Conservation (phyloP, 1,139 yeast species). For the Kodamaea alishanica region DNA sequence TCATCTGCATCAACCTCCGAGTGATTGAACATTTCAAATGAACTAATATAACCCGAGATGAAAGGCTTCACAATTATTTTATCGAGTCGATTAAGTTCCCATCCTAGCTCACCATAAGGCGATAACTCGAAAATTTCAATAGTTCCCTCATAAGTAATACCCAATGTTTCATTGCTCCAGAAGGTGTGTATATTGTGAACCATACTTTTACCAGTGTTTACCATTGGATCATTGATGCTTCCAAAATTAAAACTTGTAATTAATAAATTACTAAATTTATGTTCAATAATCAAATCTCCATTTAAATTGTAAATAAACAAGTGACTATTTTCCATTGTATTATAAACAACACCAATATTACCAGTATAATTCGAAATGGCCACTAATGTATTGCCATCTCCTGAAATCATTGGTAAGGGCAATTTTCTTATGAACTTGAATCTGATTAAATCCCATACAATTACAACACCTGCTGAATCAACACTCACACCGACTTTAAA, state of each 20-base stretch:
- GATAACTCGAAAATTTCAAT: constrained; percentile 28
- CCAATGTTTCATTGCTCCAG: constrained; percentile 40
- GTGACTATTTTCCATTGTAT: constrained; percentile 13
- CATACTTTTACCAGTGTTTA: constrained; percentile 24
- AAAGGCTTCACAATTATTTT: constrained; percentile 14
- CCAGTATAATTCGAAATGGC: constrained; percentile 58
- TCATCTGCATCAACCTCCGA: constrained; percentile 37
- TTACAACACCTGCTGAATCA: constrained; percentile 48
- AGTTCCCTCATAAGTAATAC: constrained; percentile 20
- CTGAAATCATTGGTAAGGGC: constrained; percentile 12
- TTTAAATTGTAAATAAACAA: constrained; percentile 50
- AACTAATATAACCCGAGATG: constrained; percentile 9
- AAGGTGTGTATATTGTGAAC: constrained; percentile 28
- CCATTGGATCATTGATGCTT: constrained; percentile 26
- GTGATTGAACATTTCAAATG: constrained; percentile 25
- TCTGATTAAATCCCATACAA: constrained; percentile 58
- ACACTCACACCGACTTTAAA: constrained; percentile 51
- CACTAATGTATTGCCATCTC: constrained; percentile 21
- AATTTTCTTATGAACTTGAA: constrained; percentile 47
- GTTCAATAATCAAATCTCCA: constrained; percentile 40
- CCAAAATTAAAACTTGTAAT: constrained; percentile 31
- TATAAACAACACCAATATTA: constrained; percentile 38
- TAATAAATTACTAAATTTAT: constrained; percentile 15
- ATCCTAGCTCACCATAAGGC: constrained; percentile 15
- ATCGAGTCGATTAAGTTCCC: constrained; percentile 23